Evolutionary conservation across 768 basidiomycete genomes (phyloP).

Genomic region (Amanita inopinata): DNA sequence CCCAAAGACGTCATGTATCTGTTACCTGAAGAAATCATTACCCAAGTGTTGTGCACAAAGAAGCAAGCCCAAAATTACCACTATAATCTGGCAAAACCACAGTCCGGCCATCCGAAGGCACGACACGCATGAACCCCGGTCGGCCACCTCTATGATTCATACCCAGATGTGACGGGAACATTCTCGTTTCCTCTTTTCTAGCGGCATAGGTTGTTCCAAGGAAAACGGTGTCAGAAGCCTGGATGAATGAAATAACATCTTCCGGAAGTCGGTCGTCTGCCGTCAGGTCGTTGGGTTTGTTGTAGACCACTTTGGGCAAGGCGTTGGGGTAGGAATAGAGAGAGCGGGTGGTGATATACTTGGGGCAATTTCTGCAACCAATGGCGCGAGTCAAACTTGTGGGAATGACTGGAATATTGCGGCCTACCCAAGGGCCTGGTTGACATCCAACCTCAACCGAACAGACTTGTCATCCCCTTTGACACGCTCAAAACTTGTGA

Average conservation of each 20-base stretch:
- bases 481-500: constrained; percentile 22
- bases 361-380: constrained; percentile 49
- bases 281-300: constrained; percentile 23
- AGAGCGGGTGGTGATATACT: constrained; percentile 54
- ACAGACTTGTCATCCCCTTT: constrained; percentile 32
- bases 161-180: constrained; percentile 47
- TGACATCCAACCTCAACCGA: neutral
- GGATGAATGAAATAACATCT: constrained; percentile 38
- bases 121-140: constrained; percentile 53
- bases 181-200: constrained; percentile 22
- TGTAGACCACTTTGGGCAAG: constrained; percentile 27
- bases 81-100: constrained; percentile 53
- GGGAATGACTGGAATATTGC: neutral
- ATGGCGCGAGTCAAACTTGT: neutral
- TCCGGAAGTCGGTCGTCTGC: constrained; percentile 34
- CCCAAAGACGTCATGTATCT: constrained; percentile 55
- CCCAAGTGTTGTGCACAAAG: constrained; percentile 5
- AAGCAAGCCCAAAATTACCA: constrained; percentile 33
- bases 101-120: constrained; percentile 42
- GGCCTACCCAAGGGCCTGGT: constrained; percentile 42
- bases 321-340: constrained; percentile 33
- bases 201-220: constrained; percentile 44
- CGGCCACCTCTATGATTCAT: constrained; percentile 58
- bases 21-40: constrained; percentile 34
- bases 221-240: constrained; percentile 42